Evolutionary conservation across 2,329 filamentous ascomycete species (phyloP).

Genomic region (Colletotrichum paranaense): DNA sequence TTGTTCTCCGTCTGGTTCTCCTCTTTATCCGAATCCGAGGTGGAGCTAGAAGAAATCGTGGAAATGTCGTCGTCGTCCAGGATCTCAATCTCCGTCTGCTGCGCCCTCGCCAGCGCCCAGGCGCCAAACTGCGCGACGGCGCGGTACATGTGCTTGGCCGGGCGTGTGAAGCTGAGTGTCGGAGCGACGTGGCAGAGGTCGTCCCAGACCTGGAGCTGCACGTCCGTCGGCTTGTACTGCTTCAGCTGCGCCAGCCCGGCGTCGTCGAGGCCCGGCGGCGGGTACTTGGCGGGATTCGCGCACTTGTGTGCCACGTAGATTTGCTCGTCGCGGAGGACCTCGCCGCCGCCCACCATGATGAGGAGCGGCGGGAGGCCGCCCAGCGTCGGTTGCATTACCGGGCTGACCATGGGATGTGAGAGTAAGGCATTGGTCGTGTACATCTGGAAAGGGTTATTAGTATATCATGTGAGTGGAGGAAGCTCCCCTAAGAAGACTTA

Average conservation of each 20-base stretch:
- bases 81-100: conserved; percentile 84
- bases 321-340: conserved; percentile 92
- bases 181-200: conserved; percentile 93
- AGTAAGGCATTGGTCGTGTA: conserved; percentile 87
- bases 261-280: conserved; percentile 75
- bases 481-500: conserved; percentile 48
- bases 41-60: conserved; percentile 76
- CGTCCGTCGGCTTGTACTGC: conserved; percentile 84
- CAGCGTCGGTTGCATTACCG: conserved; percentile 86
- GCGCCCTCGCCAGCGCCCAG: conserved; percentile 87
- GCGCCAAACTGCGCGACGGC: conserved; percentile 93
- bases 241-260: conserved; percentile 69
- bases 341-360: conserved; percentile 88
- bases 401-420: conserved; percentile 89
- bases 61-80: conserved; percentile 82
- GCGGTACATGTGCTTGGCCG: conserved; percentile 95
- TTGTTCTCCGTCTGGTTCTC: conserved; percentile 38
- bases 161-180: conserved; percentile 94
- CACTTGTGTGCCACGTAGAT: conserved; percentile 96
- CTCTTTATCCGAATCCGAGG: conserved; percentile 50
- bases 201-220: conserved; percentile 96
- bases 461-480: neutral
- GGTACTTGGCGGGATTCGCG: conserved; percentile 82
- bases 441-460: conserved; percentile 56
- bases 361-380: conserved; percentile 90